A percentile compares a stretch with the other conserved stretches of the same genome.
phyloP scores from a whole-genome alignment of 768 basidiomycete species.

The Macrolepiota dolichaula region DNA sequence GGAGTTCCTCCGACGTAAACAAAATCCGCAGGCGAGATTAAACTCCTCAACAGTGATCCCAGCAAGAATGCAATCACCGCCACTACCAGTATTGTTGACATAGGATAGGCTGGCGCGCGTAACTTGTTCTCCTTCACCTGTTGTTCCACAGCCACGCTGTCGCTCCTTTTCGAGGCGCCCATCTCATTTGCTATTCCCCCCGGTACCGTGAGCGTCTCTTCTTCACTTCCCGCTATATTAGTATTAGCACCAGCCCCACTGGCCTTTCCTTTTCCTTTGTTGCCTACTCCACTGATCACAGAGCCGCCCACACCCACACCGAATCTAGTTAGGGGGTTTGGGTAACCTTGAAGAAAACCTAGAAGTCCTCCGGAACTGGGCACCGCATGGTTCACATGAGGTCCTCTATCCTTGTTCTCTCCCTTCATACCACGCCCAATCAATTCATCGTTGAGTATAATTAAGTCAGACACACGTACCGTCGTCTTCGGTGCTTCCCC shows the following conservation, averaged over 20 bases:
- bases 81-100: slow-evolving; percentile 66
- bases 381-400: slow-evolving; percentile 16
- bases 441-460: slow-evolving; percentile 5
- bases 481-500: slow-evolving; percentile 26
- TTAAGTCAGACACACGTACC: slow-evolving; percentile 22
- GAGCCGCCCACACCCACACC: slow-evolving; percentile 17
- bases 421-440: slow-evolving; percentile 5
- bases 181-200: slow-evolving; percentile 32
- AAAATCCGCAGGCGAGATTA: slow-evolving; percentile 90
- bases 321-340: slow-evolving; percentile 55
- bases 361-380: slow-evolving; percentile 40
- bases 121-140: neutral
- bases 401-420: slow-evolving; percentile 10
- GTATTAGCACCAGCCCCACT: slow-evolving; percentile 15
- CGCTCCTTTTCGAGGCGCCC: slow-evolving; percentile 15
- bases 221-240: slow-evolving; percentile 12
- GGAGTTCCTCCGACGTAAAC: slow-evolving; percentile 70
- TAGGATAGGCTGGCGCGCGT: slow-evolving; percentile 26
- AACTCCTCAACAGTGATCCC: slow-evolving; percentile 84
- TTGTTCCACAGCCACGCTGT: slow-evolving; percentile 11
- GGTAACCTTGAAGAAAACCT: slow-evolving; percentile 60
- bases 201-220: slow-evolving; percentile 27
- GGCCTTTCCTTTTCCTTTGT: slow-evolving; percentile 2
- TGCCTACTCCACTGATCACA: neutral
- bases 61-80: slow-evolving; percentile 88